phyloP scores from a whole-genome alignment of 805 yeast species.

The Candida ficus region DNA sequence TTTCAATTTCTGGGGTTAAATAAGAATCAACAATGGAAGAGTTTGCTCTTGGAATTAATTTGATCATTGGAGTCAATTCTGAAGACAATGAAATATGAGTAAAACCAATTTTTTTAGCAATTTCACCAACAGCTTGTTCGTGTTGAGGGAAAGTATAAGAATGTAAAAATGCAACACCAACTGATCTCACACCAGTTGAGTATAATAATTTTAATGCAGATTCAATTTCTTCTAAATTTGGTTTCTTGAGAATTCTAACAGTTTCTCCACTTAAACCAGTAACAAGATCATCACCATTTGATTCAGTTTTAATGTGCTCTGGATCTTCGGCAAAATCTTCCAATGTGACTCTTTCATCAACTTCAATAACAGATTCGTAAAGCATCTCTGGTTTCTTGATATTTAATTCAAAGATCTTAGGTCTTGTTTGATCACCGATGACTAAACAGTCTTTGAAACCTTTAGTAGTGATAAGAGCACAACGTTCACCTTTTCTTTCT shows the following conservation, averaged over 20 bases:
- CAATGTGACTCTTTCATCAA: slow-evolving; percentile 86
- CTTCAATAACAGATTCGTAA: slow-evolving; percentile 71
- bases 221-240: slow-evolving; percentile 40
- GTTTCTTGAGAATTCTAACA: slow-evolving; percentile 49
- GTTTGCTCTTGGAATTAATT: slow-evolving; percentile 67
- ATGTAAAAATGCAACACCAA: slow-evolving; percentile 70
- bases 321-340: slow-evolving; percentile 81
- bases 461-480: slow-evolving; percentile 80
- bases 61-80: slow-evolving; percentile 73
- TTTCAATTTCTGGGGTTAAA: slow-evolving; percentile 70
- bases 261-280: slow-evolving; percentile 66
- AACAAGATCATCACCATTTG: slow-evolving; percentile 32
- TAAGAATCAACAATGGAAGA: slow-evolving; percentile 81
- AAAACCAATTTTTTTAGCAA: slow-evolving; percentile 67
- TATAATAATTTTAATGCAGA: slow-evolving; percentile 39
- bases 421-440: slow-evolving; percentile 91
- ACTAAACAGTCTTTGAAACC: slow-evolving; percentile 80
- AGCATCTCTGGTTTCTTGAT: slow-evolving; percentile 67
- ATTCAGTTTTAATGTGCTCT: slow-evolving; percentile 20
- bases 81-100: slow-evolving; percentile 62
- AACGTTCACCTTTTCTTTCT: slow-evolving; percentile 87
- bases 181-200: slow-evolving; percentile 55
- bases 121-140: slow-evolving; percentile 50
- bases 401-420: slow-evolving; percentile 79
- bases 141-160: slow-evolving; percentile 71